Evolutionary conservation across 768 basidiomycete genomes (phyloP).

Genomic region (Rhizopogon vinicolor): DNA sequence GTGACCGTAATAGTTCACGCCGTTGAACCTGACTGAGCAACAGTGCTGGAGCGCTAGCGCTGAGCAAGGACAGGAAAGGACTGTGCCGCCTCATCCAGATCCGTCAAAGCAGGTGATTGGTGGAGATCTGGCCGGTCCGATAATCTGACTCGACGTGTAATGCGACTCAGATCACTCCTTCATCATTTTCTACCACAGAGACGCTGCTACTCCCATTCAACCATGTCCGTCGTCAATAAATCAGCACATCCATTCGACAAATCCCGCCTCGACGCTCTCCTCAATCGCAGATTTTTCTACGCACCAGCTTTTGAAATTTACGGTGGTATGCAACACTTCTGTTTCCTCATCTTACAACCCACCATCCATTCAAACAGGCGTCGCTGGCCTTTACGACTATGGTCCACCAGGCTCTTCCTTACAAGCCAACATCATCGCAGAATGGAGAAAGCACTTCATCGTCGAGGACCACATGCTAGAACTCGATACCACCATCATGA

Average conservation of each 20-base stretch:
- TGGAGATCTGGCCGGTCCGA: neutral
- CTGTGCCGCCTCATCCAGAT: no score
- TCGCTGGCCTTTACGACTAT: constrained; percentile 97
- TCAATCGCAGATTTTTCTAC: constrained; percentile 93
- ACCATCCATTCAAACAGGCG: constrained; percentile 46
- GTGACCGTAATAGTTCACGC: no score
- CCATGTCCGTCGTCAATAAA: constrained; percentile 60
- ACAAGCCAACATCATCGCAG: constrained; percentile 93
- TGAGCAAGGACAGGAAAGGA: no score
- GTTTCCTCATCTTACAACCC: neutral
- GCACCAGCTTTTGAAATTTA: constrained; percentile 99
- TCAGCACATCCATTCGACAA: constrained; percentile 87
- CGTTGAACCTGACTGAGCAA: no score
- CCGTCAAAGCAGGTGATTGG: no score
- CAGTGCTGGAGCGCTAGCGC: no score
- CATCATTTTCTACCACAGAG: neutral
- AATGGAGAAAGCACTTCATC: constrained; percentile 98
- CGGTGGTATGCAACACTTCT: constrained; percentile 58
- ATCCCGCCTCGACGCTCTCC: constrained; percentile 72
- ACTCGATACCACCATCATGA: constrained; percentile 98
- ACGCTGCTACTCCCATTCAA: constrained; percentile 13
- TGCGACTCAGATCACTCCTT: constrained; percentile 19
- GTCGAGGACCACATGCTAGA: constrained; percentile 98
- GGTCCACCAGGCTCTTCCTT: constrained; percentile 94
- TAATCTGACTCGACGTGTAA: constrained; percentile 5